Conservation (phyloP, 139 green algal species). For the Chlamydomonas asymmetrica region DNA sequence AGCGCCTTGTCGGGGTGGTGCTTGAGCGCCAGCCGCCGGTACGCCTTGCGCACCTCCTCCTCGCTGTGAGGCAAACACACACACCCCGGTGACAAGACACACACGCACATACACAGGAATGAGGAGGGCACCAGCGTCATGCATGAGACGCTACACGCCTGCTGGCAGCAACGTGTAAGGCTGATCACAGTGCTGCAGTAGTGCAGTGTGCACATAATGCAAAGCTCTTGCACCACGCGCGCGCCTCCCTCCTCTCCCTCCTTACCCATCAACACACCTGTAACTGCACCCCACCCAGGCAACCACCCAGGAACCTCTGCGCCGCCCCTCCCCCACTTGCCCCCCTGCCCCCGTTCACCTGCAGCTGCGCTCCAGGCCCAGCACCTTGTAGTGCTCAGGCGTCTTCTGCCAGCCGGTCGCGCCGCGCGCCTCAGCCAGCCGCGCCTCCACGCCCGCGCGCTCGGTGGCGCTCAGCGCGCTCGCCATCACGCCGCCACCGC, state of each 20-base stretch:
- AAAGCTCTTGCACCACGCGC: too few species aligned
- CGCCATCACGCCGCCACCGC: not conserved
- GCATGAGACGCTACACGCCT: conserved; percentile 1
- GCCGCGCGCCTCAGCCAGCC: conserved; percentile 22
- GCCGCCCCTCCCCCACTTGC: too few species aligned
- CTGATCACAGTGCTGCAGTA: too few species aligned
- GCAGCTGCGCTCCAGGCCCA: conserved; percentile 49
- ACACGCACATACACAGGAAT: not conserved
- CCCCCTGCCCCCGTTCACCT: conserved; percentile 1
- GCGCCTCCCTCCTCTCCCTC: too few species aligned
- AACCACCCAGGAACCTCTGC: too few species aligned
- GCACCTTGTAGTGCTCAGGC: conserved; percentile 65
- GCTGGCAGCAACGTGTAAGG: not conserved
- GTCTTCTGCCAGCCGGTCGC: conserved; percentile 42
- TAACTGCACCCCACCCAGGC: too few species aligned
- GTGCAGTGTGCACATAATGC: too few species aligned
- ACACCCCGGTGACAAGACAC: not conserved
- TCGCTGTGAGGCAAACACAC: conserved; percentile 11
- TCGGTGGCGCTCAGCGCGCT: conserved; percentile 6
- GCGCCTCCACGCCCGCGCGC: not conserved
- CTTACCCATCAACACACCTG: too few species aligned
- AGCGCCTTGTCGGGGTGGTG: conserved; percentile 72
- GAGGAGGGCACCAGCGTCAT: not conserved
- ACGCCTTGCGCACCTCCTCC: conserved; percentile 51
- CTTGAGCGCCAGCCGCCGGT: conserved; percentile 59